Conservation (phyloP, 257 asterid genomes). For the Gentiana straminea region DNA sequence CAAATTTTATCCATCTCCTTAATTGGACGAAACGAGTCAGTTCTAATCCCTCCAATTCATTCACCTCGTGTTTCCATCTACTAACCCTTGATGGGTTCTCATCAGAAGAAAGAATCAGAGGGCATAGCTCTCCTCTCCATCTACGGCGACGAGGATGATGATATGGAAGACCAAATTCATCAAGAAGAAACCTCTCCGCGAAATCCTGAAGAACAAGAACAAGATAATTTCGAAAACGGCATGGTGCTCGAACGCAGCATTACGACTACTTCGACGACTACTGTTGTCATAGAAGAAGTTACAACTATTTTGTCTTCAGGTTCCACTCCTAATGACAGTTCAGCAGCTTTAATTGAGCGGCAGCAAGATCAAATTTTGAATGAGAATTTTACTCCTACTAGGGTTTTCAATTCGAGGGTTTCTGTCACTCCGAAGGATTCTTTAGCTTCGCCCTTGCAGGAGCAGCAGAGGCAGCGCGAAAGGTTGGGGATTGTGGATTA, state of each 20-base stretch:
- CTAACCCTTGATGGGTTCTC: slow-evolving; percentile 40
- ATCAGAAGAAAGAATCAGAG: slow-evolving; percentile 60
- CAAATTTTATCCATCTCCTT: too few relatives aligned
- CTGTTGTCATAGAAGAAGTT: slow-evolving; percentile 8
- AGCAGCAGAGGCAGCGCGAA: slow-evolving; percentile 1
- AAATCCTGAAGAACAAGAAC: slow-evolving; percentile 14
- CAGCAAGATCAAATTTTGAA: slow-evolving; percentile 23
- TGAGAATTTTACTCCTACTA: slow-evolving; percentile 28
- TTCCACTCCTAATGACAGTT: slow-evolving; percentile 16
- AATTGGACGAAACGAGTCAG: too few relatives aligned
- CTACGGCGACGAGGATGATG: slow-evolving; percentile 74
- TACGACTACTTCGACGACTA: neutral
- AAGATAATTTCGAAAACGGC: slow-evolving; percentile 13
- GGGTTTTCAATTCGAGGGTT: slow-evolving; percentile 18
- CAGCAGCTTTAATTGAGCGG: slow-evolving; percentile 7
- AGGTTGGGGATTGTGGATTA: slow-evolving; percentile 63
- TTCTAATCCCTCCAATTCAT: too few relatives aligned
- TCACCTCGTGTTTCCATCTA: too few relatives aligned
- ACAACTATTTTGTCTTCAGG: slow-evolving; percentile 11
- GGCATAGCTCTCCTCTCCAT: slow-evolving; percentile 85
- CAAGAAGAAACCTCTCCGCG: slow-evolving; percentile 9
- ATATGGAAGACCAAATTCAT: slow-evolving; percentile 50
- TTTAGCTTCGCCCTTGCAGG: slow-evolving; percentile 33
- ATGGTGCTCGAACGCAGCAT: neutral
- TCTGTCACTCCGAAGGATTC: slow-evolving; percentile 29